Base-by-base conservation (phyloP, 2,329 filamentous ascomycete species). In the Biscogniauxia marginata region DNA sequence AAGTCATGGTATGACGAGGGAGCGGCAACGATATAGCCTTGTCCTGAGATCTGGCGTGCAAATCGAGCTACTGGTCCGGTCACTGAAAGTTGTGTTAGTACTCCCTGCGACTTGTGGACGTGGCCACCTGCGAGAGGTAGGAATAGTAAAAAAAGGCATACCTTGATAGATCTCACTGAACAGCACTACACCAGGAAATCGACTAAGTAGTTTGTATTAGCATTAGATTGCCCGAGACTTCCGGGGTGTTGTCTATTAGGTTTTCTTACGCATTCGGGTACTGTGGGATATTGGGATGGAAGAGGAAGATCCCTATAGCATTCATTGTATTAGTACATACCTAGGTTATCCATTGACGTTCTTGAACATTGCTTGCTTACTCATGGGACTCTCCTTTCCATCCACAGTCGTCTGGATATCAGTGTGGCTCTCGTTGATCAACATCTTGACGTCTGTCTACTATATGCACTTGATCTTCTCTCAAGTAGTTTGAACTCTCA, bases 121-220 rank as follows among this genome's bases (percentile, higher is more conserved):
- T 50, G 50, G 50, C 22, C 25, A n/a, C 9, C 7, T 7, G 6
- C 7, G n/a, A 13, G 46, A 7, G 5, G 7, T 21, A 23, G 20
- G 7, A 30, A 21, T 21, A 46, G 19, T 46, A 46, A 46, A 57
- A 69, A 55, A 30, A 30, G 13, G n/a, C 30, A n/a, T 73, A 92
- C 91, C 92, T 86, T 97, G 93, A 70, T 97, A 97, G 67, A 97
- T 97, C 76, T 97, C 93, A 65, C 88, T 93, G 71, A 96, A 97
- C 55, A 97, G 80, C 13, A 90, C 88, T 4, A 97, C 90, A 19
- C 90, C 92, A 0, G 92, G 92, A 68, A 96, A 96, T 50, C 80
- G 79, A 24, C 84, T 85, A 57, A n/a, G 13, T 53, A 49, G 44
- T 39, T 56, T 57, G 58, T 49, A 25, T 46, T n/a, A 51, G 30